Evolutionary conservation across 2,329 filamentous ascomycete genomes (phyloP).

Genomic region (Trichoderma lentiforme): DNA sequence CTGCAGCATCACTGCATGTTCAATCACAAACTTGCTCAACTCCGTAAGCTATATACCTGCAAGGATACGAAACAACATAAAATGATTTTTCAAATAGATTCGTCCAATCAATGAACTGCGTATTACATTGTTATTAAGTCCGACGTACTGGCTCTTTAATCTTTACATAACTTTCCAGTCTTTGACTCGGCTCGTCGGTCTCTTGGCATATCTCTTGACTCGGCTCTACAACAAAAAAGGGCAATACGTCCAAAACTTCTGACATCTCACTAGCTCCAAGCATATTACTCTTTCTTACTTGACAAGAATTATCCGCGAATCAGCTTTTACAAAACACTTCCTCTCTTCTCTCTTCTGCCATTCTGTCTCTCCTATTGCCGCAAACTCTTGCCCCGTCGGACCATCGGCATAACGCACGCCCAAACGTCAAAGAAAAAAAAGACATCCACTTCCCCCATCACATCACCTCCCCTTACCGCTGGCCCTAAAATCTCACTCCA

Average conservation of each 20-base stretch:
- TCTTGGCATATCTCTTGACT: background rate
- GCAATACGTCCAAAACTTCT: background rate
- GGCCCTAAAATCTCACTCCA: constrained; percentile 8
- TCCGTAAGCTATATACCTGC: background rate
- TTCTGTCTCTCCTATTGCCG: background rate
- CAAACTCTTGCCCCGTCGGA: background rate
- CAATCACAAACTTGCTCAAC: background rate
- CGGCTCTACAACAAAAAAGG: background rate
- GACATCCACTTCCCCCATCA: background rate
- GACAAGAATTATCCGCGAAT: background rate
- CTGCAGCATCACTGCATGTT: background rate
- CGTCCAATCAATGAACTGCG: background rate
- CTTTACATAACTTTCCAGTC: background rate
- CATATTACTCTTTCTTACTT: background rate
- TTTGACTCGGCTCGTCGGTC: background rate
- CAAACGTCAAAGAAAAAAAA: background rate
- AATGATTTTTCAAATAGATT: background rate
- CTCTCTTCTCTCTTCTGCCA: background rate
- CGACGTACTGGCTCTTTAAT: background rate
- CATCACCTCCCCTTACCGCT: background rate
- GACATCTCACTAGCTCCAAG: background rate
- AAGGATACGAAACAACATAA: background rate
- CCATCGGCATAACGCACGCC: background rate
- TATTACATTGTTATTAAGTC: background rate
- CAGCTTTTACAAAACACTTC: background rate